Evolutionary conservation across 2,329 filamentous ascomycete genomes (phyloP).

Genomic region (Diaporthe citri): DNA sequence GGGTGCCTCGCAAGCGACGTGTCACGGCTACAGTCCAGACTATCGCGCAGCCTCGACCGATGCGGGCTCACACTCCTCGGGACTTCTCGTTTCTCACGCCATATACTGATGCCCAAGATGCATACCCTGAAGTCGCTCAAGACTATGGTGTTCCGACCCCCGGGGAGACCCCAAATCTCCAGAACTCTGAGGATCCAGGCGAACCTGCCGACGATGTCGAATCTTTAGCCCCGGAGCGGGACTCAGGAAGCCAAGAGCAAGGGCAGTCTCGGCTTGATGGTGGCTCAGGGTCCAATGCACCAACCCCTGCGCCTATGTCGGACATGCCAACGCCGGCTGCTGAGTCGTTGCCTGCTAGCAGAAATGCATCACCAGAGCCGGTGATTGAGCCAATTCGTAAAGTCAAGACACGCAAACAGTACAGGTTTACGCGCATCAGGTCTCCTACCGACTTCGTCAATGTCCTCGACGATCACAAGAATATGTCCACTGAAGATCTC

Average conservation of each 20-base stretch:
- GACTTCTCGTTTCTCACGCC: slow-evolving; percentile 39
- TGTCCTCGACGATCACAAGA: slow-evolving; percentile 63
- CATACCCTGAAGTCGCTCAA: slow-evolving; percentile 35
- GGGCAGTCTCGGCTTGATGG: slow-evolving; percentile 29
- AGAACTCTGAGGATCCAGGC: slow-evolving; percentile 33
- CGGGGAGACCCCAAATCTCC: slow-evolving; percentile 33
- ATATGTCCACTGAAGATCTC: slow-evolving; percentile 61
- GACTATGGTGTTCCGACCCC: slow-evolving; percentile 35
- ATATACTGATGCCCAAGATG: slow-evolving; percentile 33
- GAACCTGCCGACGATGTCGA: slow-evolving; percentile 33
- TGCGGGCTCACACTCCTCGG: slow-evolving; percentile 26
- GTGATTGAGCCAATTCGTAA: slow-evolving; percentile 37
- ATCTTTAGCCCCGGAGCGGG: slow-evolving; percentile 31
- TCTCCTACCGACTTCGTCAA: slow-evolving; percentile 63
- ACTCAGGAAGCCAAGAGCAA: slow-evolving; percentile 31
- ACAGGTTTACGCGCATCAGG: slow-evolving; percentile 63
- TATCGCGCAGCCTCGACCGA: slow-evolving; percentile 32
- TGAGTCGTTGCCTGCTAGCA: slow-evolving; percentile 37
- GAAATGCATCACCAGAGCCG: slow-evolving; percentile 36
- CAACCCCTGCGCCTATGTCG: slow-evolving; percentile 44
- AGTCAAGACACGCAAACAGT: slow-evolving; percentile 49
- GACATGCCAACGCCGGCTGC: slow-evolving; percentile 36
- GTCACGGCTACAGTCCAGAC: slow-evolving; percentile 6
- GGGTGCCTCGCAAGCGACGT: slow-evolving; percentile 24
- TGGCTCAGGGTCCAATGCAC: slow-evolving; percentile 38